phyloP scores from a whole-genome alignment of 208 protist genomes.

The Phytomonas sp. region DNA sequence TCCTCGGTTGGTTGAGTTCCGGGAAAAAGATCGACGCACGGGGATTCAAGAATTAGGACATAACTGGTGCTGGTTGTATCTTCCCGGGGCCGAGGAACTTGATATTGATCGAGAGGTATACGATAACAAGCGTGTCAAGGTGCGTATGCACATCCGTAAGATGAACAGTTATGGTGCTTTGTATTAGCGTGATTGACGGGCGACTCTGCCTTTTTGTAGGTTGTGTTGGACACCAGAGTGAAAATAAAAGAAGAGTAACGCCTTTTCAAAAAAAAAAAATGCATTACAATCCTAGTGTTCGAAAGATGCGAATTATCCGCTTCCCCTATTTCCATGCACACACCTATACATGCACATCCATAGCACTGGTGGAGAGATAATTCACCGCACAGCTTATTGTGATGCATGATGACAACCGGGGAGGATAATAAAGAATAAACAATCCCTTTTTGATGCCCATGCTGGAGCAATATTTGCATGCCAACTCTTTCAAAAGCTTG shows the following conservation, averaged over 20 bases:
- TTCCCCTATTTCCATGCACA: not conserved
- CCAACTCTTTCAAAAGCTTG: not conserved
- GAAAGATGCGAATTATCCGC: not conserved
- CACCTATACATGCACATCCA: not conserved
- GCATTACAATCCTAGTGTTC: not conserved
- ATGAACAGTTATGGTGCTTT: constrained; percentile 57
- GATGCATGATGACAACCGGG: not conserved
- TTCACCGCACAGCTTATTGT: not conserved
- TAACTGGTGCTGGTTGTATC: constrained; percentile 91
- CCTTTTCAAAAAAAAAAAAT: not conserved
- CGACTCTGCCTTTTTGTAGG: not conserved
- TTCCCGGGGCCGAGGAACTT: constrained; percentile 87
- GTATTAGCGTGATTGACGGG: constrained; percentile 32
- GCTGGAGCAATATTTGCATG: not conserved
- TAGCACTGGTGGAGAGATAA: not conserved
- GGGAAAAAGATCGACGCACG: constrained; percentile 81
- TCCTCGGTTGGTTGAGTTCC: constrained; percentile 78
- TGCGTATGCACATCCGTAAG: constrained; percentile 88
- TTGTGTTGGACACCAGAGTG: not conserved
- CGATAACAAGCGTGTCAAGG: constrained; percentile 90
- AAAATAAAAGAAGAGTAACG: not conserved
- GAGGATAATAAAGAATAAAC: not conserved
- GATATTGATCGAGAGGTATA: constrained; percentile 88
- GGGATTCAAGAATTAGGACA: constrained; percentile 88
- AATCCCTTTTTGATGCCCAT: not conserved